These are phyloP conservation scores for Phylloporus sp. DNA, from an alignment of 768 basidiomycete genomes.

Conservation along the genomic window DNA sequence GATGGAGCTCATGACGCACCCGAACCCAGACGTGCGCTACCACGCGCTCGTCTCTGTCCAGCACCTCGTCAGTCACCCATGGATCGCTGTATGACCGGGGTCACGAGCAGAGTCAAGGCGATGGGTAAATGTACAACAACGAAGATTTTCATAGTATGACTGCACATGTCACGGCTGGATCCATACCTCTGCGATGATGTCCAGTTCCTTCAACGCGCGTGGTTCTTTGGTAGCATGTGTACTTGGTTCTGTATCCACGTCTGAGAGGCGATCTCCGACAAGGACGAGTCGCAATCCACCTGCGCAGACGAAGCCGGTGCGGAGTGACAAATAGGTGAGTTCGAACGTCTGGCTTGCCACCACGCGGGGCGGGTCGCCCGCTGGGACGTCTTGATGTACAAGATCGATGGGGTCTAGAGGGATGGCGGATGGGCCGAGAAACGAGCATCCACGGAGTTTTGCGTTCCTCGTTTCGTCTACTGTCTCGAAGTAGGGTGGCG, in stretches of 20 bases:
- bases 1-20: conserved; percentile 91
- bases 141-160: conserved; percentile 7
- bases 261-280: conserved; percentile 48
- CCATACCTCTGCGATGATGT: conserved; percentile 68
- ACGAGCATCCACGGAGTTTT: conserved; percentile 33
- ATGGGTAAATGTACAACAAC: conserved; percentile 2
- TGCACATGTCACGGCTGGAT: conserved; percentile 35
- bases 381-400: conserved; percentile 3
- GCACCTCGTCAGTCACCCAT: conserved; percentile 86
- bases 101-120: neutral
- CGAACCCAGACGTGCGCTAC: conserved; percentile 86
- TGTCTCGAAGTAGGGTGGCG: conserved; percentile 45
- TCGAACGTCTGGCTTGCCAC: conserved; percentile 54
- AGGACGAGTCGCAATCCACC: conserved; percentile 72
- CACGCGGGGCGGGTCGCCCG: conserved; percentile 23
- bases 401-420: conserved; percentile 43
- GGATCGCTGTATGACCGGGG: conserved; percentile 43
- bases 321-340: conserved; percentile 54
- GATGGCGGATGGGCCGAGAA: conserved; percentile 50
- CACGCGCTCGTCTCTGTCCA: conserved; percentile 88
- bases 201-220: conserved; percentile 64
- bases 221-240: conserved; percentile 30
- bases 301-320: conserved; percentile 54
- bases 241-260: conserved; percentile 29
- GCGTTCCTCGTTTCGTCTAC: conserved; percentile 32